These are phyloP conservation scores for Infundibulicybe gibba DNA, from an alignment of 768 basidiomycete species.

Conservation along the genomic window DNA sequence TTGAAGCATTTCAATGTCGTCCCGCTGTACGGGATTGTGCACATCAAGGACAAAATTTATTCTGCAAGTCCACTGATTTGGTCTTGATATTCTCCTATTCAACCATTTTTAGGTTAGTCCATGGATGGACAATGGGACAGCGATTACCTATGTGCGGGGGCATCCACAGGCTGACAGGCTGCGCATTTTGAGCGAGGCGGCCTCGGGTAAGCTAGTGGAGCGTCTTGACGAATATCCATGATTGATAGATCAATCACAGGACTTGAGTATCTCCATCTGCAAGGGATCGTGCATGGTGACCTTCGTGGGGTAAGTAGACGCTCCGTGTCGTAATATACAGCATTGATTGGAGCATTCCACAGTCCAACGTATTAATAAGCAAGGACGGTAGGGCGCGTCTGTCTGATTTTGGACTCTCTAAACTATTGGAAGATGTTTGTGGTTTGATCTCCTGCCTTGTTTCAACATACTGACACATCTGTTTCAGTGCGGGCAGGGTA, in stretches of 20 bases:
- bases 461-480: background rate
- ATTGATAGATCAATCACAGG: slow-evolving; percentile 18
- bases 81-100: background rate
- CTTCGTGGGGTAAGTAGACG: slow-evolving; percentile 30
- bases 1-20: slow-evolving; percentile 37
- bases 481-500: slow-evolving; percentile 23
- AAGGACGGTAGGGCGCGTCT: slow-evolving; percentile 32
- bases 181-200: slow-evolving; percentile 32
- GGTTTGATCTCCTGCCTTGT: background rate
- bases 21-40: slow-evolving; percentile 33
- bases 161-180: slow-evolving; percentile 28
- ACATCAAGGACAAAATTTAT: slow-evolving; percentile 27
- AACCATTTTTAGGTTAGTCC: slow-evolving; percentile 35
- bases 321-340: background rate
- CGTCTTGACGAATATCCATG: background rate
- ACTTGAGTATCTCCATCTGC: slow-evolving; percentile 34
- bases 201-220: slow-evolving; percentile 23
- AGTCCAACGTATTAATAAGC: slow-evolving; percentile 44
- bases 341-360: background rate
- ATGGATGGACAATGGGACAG: slow-evolving; percentile 41
- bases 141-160: slow-evolving; percentile 27
- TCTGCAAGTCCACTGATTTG: slow-evolving; percentile 18
- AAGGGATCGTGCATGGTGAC: slow-evolving; percentile 37
- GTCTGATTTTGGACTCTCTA: slow-evolving; percentile 43
- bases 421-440: slow-evolving; percentile 32